Percentiles rank a stretch among this genome's conserved stretches.
Conservation (phyloP, 768 basidiomycete genomes). For the Trametes meyenii region DNA sequence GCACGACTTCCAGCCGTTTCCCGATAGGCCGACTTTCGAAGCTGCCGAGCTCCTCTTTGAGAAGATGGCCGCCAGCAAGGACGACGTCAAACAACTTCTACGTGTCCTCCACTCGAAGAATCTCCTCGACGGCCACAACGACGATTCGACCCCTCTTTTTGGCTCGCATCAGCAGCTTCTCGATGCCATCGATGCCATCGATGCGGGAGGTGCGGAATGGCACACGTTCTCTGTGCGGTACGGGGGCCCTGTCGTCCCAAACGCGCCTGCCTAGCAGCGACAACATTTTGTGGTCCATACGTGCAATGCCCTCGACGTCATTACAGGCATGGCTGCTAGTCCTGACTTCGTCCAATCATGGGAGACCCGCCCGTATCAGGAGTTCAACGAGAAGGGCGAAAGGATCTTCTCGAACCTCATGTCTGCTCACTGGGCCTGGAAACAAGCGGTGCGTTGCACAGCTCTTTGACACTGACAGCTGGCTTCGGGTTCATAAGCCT, state of each 20-base stretch:
- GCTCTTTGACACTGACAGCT: not conserved
- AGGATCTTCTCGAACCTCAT: constrained; percentile 40
- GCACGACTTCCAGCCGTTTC: constrained; percentile 18
- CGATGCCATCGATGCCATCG: constrained; percentile 31
- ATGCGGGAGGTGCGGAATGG: constrained; percentile 32
- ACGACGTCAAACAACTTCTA: constrained; percentile 20
- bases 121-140: not conserved
- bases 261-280: constrained; percentile 38
- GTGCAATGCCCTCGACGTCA: constrained; percentile 34
- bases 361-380: constrained; percentile 37
- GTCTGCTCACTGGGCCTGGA: constrained; percentile 46
- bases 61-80: not conserved
- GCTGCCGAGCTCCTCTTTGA: constrained; percentile 12
- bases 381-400: constrained; percentile 29
- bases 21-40: constrained; percentile 20
- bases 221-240: constrained; percentile 26
- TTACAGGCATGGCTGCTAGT: constrained; percentile 37
- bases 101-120: not conserved
- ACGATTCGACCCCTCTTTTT: not conserved
- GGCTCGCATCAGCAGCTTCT: constrained; percentile 19
- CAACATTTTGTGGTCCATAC: constrained; percentile 37
- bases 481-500: not conserved
- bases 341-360: constrained; percentile 39
- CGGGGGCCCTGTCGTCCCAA: constrained; percentile 22
- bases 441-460: constrained; percentile 35